A percentile compares a stretch with the other conserved stretches of the same genome.
Evolutionary conservation across 2,329 filamentous ascomycete genomes (phyloP).

Genomic region (Claviceps monticola): DNA sequence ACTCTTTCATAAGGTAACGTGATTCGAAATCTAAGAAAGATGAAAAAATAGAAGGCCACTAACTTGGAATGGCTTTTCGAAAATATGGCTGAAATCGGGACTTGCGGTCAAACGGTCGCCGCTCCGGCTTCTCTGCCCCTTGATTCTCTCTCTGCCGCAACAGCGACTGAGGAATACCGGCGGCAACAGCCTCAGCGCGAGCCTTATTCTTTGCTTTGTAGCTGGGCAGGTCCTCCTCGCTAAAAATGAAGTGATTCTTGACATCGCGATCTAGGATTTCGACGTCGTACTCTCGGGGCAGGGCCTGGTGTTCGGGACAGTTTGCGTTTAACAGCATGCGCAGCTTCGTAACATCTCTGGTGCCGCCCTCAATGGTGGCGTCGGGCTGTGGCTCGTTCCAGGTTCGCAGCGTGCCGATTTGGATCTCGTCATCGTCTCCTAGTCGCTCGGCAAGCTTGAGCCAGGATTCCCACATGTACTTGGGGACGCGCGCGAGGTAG

Average conservation of each 20-base stretch:
- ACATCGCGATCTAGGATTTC: constrained; percentile 51
- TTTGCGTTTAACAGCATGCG: constrained; percentile 54
- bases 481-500: constrained; percentile 68
- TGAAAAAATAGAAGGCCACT: constrained; percentile 16
- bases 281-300: constrained; percentile 84
- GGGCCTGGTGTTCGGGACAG: constrained; percentile 50
- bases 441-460: constrained; percentile 37
- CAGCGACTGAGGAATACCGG: constrained; percentile 45
- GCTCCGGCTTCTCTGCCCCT: constrained; percentile 16
- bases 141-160: constrained; percentile 25
- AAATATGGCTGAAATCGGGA: constrained; percentile 44
- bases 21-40: no score
- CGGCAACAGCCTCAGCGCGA: constrained; percentile 40
- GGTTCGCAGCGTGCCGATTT: constrained; percentile 59
- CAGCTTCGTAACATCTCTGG: constrained; percentile 22
- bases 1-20: no score
- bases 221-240: constrained; percentile 72
- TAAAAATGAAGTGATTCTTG: constrained; percentile 82
- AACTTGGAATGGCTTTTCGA: constrained; percentile 62
- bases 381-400: constrained; percentile 41
- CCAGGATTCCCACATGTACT: constrained; percentile 73
- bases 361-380: constrained; percentile 30
- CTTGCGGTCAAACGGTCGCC: constrained; percentile 31
- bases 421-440: constrained; percentile 69
- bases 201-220: constrained; percentile 34